Evolutionary conservation across 495 filamentous ascomycete genomes (phyloP), one percentile per base, ranked within the genome.

Genomic region (Xylaria castorea): DNA sequence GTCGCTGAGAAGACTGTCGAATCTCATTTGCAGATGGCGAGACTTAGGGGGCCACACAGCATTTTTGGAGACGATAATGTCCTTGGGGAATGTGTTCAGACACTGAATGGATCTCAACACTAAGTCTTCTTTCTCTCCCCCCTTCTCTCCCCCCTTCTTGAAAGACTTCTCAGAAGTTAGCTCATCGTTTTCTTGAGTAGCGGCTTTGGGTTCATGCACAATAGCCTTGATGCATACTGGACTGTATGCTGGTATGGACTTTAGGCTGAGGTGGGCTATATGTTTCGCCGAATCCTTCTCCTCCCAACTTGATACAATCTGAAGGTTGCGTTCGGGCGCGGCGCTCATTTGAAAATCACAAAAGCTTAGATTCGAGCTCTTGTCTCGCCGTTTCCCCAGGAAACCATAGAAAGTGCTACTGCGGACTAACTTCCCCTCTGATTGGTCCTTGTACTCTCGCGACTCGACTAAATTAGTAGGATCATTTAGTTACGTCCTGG

Each of bases 21-120:
- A 92, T 16, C 95, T 91, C 8, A 98, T 83, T 76, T 98, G 95
- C 11, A 99, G 84, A 81, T 98, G 93, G 36, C 96, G 90, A 38
- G 92, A 85, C 67, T 93, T 86, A 0, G 90, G 87, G 3, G 92
- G 87, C 77, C 94, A 97, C 1, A 89, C 86, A 27, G 90, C 92
- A 65, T 91, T 88, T 18, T 87, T 82, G 1, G 90, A 92, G 75
- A 93, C 86, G 65, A 95, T 89, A 46, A 97, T 89, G 67, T 96
- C 88, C 60, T 88, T 87, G 1, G 93, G 89, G 62, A 98, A 93
- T 1, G 87, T 83, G 72, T 97, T 97, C 5, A 98, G 83, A 66
- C 85, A 82, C 42, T 87, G 81, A 50, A 99, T 86, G 8, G 86
- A 85, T n/a, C 84, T 74, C 20, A 97, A 78, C 30, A 77, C 67